Base-by-base conservation (phyloP, 495 filamentous ascomycete genomes). In the Hypoxylon cercidicola region DNA sequence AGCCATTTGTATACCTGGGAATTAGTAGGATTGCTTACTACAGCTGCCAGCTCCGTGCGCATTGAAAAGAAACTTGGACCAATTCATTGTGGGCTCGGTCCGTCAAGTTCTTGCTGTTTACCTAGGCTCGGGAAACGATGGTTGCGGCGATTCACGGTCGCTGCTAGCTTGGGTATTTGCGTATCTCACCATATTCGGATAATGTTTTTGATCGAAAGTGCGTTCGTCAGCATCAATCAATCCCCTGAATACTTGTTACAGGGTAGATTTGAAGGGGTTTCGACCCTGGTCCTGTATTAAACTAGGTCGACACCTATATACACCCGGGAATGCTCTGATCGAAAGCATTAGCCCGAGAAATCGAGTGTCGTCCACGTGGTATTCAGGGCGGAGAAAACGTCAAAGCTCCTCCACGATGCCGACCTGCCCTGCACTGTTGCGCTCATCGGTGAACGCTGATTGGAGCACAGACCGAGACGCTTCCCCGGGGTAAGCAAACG, bases 381-480 rank as follows among this genome's bases (percentile, higher is more conserved):
- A 37, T 35, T 35, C 30, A 51, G 37, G 15, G 21, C 28, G 30
- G 50, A 48, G 7, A 34, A 45, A 0, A 37, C 16, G 60, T 63
- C 60, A 56, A 63, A 56, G 47, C 53, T 53, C 46, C 13, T 4
- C 46, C n/a, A 16, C 19, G 64, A 68, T 68, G 7, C 21, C n/a
- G 23, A 68, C 16, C 43, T 51, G 6, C 55, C 59, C 55, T 55
- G 43, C 15, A 50, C 54, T 49, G 54, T 48, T 40, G 49, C 50
- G 37, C 9, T 32, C 32, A 68, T 68, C 64, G 64, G 54, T 35
- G 55, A 41, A 28, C 54, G 19, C 37, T 66, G 63, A 66, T 66
- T 66, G 63, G 63, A 47, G 5, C 50, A 18, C 20, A 48, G 20
- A 34, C 13, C 20, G 12, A 9, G 21, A 28, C 8, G 16, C 43